Conservation (phyloP, 2,329 filamentous ascomycete genomes). For the Aspergillus sp. region DNA sequence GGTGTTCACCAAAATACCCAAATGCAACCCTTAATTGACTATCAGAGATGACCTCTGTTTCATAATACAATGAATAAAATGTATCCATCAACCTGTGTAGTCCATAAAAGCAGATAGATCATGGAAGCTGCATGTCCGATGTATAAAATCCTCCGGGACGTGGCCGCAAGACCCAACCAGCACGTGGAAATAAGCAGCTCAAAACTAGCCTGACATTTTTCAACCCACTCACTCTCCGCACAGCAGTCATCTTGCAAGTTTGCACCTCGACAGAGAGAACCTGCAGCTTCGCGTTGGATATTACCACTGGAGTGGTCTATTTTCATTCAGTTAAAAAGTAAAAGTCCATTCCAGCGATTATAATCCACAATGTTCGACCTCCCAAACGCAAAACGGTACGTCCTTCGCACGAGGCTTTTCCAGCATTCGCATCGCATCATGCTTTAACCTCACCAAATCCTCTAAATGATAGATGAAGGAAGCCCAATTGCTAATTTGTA, state of each 20-base stretch:
- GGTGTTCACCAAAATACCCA: too few relatives aligned
- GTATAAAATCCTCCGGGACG: background rate
- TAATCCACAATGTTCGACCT: conserved; percentile 29
- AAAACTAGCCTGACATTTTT: background rate
- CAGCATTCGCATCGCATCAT: background rate
- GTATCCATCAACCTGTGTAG: too few relatives aligned
- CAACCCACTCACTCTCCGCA: background rate
- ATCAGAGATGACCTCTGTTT: too few relatives aligned
- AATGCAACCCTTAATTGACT: too few relatives aligned
- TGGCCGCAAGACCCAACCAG: background rate
- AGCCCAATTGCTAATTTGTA: background rate
- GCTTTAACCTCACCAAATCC: background rate
- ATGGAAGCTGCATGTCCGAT: too few relatives aligned
- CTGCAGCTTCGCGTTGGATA: background rate
- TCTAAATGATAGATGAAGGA: too few relatives aligned
- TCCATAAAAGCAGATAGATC: too few relatives aligned
- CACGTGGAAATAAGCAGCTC: background rate
- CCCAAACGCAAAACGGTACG: conserved; percentile 33
- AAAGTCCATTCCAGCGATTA: background rate
- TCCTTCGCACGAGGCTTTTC: background rate
- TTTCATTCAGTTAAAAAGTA: background rate
- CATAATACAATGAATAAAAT: too few relatives aligned
- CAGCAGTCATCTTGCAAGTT: background rate
- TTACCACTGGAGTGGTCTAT: background rate
- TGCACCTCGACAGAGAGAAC: background rate